A percentile compares a stretch with the other conserved stretches of the same genome.
Conservation (phyloP, 805 yeast genomes). For the Wickerhamomyces subpelliculosus region DNA sequence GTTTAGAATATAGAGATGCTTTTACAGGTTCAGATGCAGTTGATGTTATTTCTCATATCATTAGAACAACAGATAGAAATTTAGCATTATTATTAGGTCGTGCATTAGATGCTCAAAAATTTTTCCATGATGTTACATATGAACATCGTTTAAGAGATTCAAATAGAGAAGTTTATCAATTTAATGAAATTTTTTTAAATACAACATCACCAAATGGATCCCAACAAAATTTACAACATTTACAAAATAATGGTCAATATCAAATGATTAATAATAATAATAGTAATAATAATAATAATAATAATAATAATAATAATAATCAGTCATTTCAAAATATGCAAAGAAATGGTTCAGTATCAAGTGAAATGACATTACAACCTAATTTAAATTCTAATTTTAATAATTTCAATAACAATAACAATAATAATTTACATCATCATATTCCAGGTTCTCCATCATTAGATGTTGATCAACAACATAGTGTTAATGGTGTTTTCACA, state of each 20-base stretch:
- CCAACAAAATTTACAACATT: conserved; percentile 21
- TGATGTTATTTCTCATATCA: conserved; percentile 77
- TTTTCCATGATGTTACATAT: conserved; percentile 92
- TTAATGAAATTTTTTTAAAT: conserved; percentile 49
- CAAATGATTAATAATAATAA: background rate
- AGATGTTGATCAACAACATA: conserved; percentile 18
- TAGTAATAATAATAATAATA: too few relatives aligned
- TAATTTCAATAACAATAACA: too few relatives aligned
- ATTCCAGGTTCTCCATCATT: conserved; percentile 2
- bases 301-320: too few relatives aligned
- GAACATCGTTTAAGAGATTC: conserved; percentile 91
- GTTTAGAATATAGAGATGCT: conserved; percentile 84
- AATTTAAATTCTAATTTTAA: conserved; percentile 3
- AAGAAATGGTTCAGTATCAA: conserved; percentile 14
- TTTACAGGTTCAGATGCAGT: conserved; percentile 94
- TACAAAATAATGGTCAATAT: conserved; percentile 14
- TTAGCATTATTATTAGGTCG: conserved; percentile 85
- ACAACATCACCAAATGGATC: conserved; percentile 14
- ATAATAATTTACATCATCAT: too few relatives aligned
- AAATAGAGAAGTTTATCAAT: conserved; percentile 78
- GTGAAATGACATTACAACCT: conserved; percentile 14
- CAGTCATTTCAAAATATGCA: too few relatives aligned
- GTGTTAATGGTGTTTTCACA: conserved; percentile 88
- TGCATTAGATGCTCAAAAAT: conserved; percentile 87
- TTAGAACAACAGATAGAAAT: conserved; percentile 86